Evolutionary conservation across 805 yeast species (phyloP).

Genomic region (Isabelozyma rhagii): DNA sequence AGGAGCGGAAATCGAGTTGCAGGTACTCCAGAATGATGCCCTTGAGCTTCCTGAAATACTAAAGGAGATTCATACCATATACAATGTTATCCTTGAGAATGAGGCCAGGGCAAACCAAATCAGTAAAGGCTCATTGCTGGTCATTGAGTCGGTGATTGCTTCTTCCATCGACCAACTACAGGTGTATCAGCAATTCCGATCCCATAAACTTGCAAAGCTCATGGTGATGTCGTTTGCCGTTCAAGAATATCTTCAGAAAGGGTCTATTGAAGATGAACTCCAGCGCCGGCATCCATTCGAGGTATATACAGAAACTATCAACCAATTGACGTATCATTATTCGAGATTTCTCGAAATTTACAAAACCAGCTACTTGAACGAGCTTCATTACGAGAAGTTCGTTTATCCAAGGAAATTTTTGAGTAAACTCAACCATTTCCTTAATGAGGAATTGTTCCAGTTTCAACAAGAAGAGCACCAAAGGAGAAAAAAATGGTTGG

Average conservation of each 20-base stretch:
- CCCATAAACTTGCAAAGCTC: conserved; percentile 21
- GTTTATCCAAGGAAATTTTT: conserved; percentile 36
- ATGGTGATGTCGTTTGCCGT: conserved; percentile 16
- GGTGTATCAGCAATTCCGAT: conserved; percentile 18
- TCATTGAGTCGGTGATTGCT: conserved; percentile 11
- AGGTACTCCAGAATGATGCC: conserved; percentile 51
- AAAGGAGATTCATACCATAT: conserved; percentile 38
- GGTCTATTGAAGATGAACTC: conserved; percentile 8
- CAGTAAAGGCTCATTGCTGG: conserved; percentile 9
- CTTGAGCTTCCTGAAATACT: conserved; percentile 57
- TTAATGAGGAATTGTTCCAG: conserved; percentile 27
- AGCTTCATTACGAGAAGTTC: conserved; percentile 37
- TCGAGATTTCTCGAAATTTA: conserved; percentile 29
- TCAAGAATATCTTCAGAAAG: conserved; percentile 7
- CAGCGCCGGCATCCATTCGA: conserved; percentile 11
- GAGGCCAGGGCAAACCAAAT: conserved; percentile 27
- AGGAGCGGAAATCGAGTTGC: conserved; percentile 28
- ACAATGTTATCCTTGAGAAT: conserved; percentile 33
- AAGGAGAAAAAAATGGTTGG: conserved; percentile 34
- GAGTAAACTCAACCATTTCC: conserved; percentile 25
- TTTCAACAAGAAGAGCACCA: conserved; percentile 33
- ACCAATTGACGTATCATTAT: conserved; percentile 33
- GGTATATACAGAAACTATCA: conserved; percentile 21
- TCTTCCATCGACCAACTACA: conserved; percentile 13
- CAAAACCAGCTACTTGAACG: conserved; percentile 33